Conservation (phyloP, 208 protist species). For the Vickermania ingenoplastis region DNA sequence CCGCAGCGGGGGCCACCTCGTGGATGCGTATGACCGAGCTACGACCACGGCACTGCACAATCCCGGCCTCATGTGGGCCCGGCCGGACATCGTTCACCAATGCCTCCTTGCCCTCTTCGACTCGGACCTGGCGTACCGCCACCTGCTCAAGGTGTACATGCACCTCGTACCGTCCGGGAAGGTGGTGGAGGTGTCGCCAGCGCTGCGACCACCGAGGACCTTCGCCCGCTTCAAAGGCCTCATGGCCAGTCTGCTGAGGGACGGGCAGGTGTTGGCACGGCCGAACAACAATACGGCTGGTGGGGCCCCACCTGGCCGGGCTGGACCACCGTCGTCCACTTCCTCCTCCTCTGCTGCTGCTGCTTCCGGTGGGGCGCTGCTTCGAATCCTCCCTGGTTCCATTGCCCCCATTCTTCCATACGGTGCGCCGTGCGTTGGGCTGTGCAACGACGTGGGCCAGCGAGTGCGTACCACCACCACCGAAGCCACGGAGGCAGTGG, state of each 20-base stretch:
- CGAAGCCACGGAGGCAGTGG: slow-evolving; percentile 16
- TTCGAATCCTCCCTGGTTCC: slow-evolving; percentile 68
- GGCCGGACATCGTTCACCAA: slow-evolving; percentile 88
- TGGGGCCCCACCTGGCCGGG: no score
- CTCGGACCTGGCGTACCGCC: slow-evolving; percentile 61
- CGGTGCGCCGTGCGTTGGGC: slow-evolving; percentile 57
- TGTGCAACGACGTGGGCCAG: slow-evolving; percentile 51
- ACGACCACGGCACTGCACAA: slow-evolving; percentile 74
- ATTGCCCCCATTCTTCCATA: slow-evolving; percentile 78
- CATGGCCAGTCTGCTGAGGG: slow-evolving; percentile 64
- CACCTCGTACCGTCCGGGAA: slow-evolving; percentile 58
- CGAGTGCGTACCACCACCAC: slow-evolving; percentile 45
- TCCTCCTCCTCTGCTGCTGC: slow-evolving; percentile 9
- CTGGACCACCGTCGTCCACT: no score
- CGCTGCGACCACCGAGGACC: slow-evolving; percentile 80
- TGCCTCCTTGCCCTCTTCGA: slow-evolving; percentile 89
- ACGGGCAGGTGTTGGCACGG: slow-evolving; percentile 41
- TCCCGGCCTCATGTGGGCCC: slow-evolving; percentile 57
- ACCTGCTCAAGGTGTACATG: slow-evolving; percentile 78
- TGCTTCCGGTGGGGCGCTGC: slow-evolving; percentile 54
- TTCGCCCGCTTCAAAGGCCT: slow-evolving; percentile 80
- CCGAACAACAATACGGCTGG: not conserved
- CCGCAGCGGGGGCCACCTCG: slow-evolving; percentile 33
- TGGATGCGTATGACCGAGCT: slow-evolving; percentile 79
- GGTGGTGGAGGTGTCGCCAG: slow-evolving; percentile 80